Evolutionary conservation across 2,329 filamentous ascomycete genomes (phyloP).

Genomic region (Zasmidium citrigriseum): DNA sequence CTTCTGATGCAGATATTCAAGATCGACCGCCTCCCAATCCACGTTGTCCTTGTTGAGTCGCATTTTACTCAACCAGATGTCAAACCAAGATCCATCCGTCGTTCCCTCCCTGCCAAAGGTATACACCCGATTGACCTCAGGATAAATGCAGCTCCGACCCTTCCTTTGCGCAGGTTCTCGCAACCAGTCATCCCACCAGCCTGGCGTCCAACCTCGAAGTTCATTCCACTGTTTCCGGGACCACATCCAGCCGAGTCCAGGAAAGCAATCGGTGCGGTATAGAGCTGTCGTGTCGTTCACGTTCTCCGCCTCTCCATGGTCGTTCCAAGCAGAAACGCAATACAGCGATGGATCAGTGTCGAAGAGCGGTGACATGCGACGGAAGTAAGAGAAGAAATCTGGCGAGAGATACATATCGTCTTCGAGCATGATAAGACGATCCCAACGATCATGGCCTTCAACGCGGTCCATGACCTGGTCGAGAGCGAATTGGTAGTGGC

Average conservation of each 20-base stretch:
- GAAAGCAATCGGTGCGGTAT: not conserved
- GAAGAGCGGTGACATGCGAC: not conserved
- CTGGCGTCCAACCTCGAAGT: not conserved
- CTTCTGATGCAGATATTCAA: not conserved
- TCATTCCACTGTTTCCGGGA: not conserved
- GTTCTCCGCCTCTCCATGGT: not conserved
- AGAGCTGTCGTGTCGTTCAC: not conserved
- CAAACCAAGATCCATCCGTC: not conserved
- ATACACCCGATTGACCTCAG: not conserved
- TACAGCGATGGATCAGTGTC: not conserved
- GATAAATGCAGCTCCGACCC: not conserved
- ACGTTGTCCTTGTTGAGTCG: not conserved
- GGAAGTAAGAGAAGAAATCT: not conserved
- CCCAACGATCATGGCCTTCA: not conserved
- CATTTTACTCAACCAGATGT: not conserved
- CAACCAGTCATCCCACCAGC: not conserved
- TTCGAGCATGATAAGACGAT: not conserved
- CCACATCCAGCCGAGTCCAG: not conserved
- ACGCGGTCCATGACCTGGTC: not conserved
- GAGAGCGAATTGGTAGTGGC: not conserved
- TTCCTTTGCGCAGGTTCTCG: not conserved
- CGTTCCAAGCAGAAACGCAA: not conserved
- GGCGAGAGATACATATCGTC: not conserved
- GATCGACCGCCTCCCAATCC: not conserved
- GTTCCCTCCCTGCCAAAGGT: not conserved